Conservation (phyloP, 1,139 yeast species). For the Wickerhamomyces sp. region DNA sequence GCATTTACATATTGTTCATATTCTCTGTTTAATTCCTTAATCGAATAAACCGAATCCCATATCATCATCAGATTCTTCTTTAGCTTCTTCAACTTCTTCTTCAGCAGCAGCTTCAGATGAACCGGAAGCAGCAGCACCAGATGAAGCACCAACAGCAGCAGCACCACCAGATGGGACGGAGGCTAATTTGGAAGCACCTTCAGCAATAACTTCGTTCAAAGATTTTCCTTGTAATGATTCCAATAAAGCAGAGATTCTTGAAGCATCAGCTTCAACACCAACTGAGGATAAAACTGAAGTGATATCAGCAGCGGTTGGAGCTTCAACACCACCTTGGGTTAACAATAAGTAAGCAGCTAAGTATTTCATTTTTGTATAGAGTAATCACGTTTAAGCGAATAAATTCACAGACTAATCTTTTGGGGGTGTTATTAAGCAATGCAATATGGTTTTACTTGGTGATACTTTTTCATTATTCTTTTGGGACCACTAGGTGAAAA, state of each 20-base stretch:
- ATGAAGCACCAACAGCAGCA: constrained; percentile 69
- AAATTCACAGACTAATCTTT: constrained; percentile 28
- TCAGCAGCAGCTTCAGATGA: constrained; percentile 70
- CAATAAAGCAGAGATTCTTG: constrained; percentile 79
- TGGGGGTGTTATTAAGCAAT: neutral
- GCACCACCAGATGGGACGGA: constrained; percentile 98
- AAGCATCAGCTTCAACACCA: constrained; percentile 93
- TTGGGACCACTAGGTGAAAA: neutral
- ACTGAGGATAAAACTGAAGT: constrained; percentile 85
- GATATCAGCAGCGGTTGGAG: constrained; percentile 94
- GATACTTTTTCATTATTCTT: neutral
- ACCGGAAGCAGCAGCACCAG: constrained; percentile 63
- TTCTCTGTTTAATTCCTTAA: constrained; percentile 28
- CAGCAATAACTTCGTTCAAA: constrained; percentile 83
- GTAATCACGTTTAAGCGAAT: constrained; percentile 41
- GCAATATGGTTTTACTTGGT: neutral
- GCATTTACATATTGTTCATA: too few relatives aligned
- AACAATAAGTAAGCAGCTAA: constrained; percentile 89
- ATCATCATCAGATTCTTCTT: constrained; percentile 72
- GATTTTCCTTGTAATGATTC: constrained; percentile 94
- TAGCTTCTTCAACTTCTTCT: constrained; percentile 62
- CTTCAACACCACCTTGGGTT: constrained; percentile 78
- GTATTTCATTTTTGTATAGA: constrained; percentile 70
- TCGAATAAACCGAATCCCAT: constrained; percentile 78
- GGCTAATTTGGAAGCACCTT: constrained; percentile 93